Evolutionary conservation across 768 basidiomycete genomes (phyloP), one percentile per base, ranked within the genome.

Genomic region (Psilocybe cubensis): DNA sequence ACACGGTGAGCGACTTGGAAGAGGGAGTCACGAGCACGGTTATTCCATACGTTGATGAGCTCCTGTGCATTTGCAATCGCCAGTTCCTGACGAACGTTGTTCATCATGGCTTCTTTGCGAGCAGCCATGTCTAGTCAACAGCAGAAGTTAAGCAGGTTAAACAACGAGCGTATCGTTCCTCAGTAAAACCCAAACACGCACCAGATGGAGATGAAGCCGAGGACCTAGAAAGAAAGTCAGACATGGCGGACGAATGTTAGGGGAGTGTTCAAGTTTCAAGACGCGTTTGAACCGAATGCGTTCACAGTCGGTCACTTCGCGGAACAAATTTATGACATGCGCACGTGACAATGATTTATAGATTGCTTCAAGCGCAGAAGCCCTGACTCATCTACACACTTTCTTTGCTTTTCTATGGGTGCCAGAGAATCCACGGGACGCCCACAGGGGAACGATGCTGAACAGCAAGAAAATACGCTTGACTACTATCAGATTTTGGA

Each of bases 401-500:
- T 38, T 38, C 35, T 14, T 11, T 38, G n/a, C 35, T 48, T 18
- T 29, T 28, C 17, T 25, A 92, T 92, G 90, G 90, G 90, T 9
- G 88, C 89, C 25, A 71, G 77, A 20, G 88, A 86, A 74, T 92
- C 90, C 0, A 78, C 81, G 41, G 72, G 75, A 18, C 75, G 75
- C 41, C 62, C 74, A 41, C 61, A 56, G 21, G 47, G 57, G 4
- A 63, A 61, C 23, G 52, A 52, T 6, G 63, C 59, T 23, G 66
- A 64, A 6, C 29, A 54, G 6, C 62, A 60, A 35, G 29, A 59
- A 4, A 66, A 71, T 5, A 63, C 70, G 7, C 70, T 79, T 17
- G 89, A 96, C 68, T 96, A 95, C 70, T 97, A 97, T 69, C 76
- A 88, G 51, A 79, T 96, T 14, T 77, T 97, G 3, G 86, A 86